Conservation (phyloP, 164 flowering plant genomes). For the Dillenia turbinata region DNA sequence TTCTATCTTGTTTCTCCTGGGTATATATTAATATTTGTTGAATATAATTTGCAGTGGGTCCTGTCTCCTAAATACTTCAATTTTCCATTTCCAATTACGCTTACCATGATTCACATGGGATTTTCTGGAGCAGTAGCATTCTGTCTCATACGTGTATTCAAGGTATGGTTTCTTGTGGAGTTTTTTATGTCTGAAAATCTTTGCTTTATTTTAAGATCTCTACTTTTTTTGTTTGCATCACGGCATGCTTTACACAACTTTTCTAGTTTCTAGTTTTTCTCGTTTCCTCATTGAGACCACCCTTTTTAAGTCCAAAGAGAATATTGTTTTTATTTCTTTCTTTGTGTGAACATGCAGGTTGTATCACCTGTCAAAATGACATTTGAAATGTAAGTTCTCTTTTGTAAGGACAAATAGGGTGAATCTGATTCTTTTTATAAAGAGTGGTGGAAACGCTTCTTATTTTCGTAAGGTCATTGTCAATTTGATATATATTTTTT, state of each 20-base stretch:
- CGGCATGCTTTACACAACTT: too few relatives aligned
- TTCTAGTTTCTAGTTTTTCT: neutral
- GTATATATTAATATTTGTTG: neutral
- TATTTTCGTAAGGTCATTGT: too few relatives aligned
- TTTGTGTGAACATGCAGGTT: slow-evolving; percentile 49
- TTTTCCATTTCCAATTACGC: slow-evolving; percentile 91
- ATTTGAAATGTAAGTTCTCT: slow-evolving; percentile 71
- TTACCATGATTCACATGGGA: slow-evolving; percentile 99
- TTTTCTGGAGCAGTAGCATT: slow-evolving; percentile 90
- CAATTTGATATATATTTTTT: neutral
- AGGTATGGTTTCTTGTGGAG: slow-evolving; percentile 46
- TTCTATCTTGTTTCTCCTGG: too few relatives aligned
- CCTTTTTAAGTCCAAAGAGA: too few relatives aligned
- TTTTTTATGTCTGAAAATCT: neutral
- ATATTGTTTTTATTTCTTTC: neutral
- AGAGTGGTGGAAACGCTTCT: too few relatives aligned
- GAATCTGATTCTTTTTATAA: too few relatives aligned
- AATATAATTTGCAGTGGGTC: slow-evolving; percentile 82
- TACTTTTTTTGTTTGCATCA: too few relatives aligned
- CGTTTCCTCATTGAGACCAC: neutral
- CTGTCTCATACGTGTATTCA: slow-evolving; percentile 83
- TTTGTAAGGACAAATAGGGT: neutral
- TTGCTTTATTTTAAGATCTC: neutral
- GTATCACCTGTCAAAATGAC: slow-evolving; percentile 97
- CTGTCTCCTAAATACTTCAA: slow-evolving; percentile 97